phyloP scores from a whole-genome alignment of 495 filamentous ascomycete species.

The Hypomontagnella submonticulosa region DNA sequence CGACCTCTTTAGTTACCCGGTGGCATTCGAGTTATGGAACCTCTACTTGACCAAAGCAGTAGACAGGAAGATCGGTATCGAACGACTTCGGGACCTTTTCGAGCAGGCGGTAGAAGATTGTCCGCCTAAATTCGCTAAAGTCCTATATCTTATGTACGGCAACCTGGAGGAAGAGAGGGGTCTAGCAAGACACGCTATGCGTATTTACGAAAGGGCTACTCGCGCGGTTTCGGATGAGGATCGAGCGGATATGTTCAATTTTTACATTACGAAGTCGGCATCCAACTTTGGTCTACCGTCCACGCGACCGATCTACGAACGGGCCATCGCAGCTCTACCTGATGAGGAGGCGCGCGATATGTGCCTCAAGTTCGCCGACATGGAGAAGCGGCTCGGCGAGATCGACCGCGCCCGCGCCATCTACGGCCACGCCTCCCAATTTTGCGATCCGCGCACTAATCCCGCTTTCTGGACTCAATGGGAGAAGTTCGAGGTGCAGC shows the following conservation, averaged over 20 bases:
- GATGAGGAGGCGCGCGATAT: conserved; percentile 96
- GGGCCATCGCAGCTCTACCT: conserved; percentile 88
- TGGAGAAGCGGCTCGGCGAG: conserved; percentile 95
- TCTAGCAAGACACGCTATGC: conserved; percentile 96
- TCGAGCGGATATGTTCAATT: conserved; percentile 97
- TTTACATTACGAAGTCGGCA: conserved; percentile 98
- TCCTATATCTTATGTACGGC: conserved; percentile 97
- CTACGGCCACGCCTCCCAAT: conserved; percentile 95
- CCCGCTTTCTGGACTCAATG: conserved; percentile 94
- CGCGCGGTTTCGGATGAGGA: conserved; percentile 96
- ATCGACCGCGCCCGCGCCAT: conserved; percentile 96
- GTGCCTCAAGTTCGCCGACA: conserved; percentile 99
- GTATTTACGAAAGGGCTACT: conserved; percentile 97
- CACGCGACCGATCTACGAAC: conserved; percentile 96
- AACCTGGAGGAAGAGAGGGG: conserved; percentile 97
- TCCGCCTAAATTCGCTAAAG: conserved; percentile 95
- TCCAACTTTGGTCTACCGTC: conserved; percentile 98
- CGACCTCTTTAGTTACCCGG: conserved; percentile 96
- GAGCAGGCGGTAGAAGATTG: conserved; percentile 96
- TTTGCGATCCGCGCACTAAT: conserved; percentile 92
- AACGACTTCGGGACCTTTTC: conserved; percentile 93
- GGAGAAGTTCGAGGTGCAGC: conserved; percentile 96
- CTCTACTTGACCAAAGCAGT: conserved; percentile 97
- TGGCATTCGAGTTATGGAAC: conserved; percentile 99
- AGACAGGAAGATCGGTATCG: conserved; percentile 93